phyloP scores from a whole-genome alignment of 441 rosid genomes.

The Corymbia citriodora region DNA sequence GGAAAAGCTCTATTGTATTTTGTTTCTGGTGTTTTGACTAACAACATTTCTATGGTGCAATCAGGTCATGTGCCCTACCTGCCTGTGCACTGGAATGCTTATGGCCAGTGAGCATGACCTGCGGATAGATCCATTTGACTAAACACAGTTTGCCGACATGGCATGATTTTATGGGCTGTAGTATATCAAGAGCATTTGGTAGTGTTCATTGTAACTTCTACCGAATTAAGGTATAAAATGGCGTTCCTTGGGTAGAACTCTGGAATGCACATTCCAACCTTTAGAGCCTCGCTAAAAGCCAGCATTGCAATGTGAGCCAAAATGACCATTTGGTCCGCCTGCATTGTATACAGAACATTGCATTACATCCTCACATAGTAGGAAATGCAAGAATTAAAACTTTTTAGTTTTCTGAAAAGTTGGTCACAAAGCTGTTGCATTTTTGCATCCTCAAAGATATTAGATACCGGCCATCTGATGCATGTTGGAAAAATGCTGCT shows the following conservation, averaged over 20 bases:
- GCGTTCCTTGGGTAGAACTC: neutral
- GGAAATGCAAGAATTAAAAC: neutral
- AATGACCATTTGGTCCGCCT: neutral
- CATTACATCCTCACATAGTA: neutral
- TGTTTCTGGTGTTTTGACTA: neutral
- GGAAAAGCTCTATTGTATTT: neutral
- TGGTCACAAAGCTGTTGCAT: neutral
- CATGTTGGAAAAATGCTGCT: neutral
- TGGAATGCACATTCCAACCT: neutral
- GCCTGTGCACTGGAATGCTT: slow-evolving; percentile 71
- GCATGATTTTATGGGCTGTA: neutral
- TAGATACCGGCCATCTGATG: neutral
- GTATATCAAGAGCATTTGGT: neutral
- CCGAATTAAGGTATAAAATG: neutral
- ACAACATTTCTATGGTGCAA: neutral
- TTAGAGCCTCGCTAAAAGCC: neutral
- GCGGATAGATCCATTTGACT: slow-evolving; percentile 64
- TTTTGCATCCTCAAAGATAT: neutral
- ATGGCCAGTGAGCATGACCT: slow-evolving; percentile 82
- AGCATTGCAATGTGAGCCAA: neutral
- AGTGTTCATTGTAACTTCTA: neutral
- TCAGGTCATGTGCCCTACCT: slow-evolving; percentile 81
- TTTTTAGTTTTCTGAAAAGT: neutral
- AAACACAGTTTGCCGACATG: neutral
- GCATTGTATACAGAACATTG: neutral